Base-by-base conservation (phyloP, 768 basidiomycete species). In the Leucosporidium yakuticum region DNA sequence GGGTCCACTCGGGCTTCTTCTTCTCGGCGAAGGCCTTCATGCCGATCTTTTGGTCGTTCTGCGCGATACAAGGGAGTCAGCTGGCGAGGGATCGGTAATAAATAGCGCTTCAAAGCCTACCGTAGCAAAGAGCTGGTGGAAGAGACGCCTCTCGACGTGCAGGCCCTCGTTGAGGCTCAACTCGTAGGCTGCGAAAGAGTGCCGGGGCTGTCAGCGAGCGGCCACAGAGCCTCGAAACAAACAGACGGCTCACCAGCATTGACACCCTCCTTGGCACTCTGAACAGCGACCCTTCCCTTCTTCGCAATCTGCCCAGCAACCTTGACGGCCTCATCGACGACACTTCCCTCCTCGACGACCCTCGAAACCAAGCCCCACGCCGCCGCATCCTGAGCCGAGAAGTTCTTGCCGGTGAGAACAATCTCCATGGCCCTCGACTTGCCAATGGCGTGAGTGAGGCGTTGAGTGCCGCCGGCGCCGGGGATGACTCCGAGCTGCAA, bases 21-120 rank as follows among this genome's bases (percentile, higher is more conserved):
- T 97, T 99, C 80, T 96, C 90, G 15, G 87, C 86, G 75, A 99
- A 98, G 27, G 95, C 95, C 29, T 82, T 78, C 95, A 98, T 99
- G 25, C 95, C 94, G 29, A 70, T 70, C 58, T 76, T 76, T 65
- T 76, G 76, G 51, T 76, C 76, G 53, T 73, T 69, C 73, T 74
- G 62, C 27, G 6, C 21, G n/a, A n/a, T 29, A 21, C 19, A 34
- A 5, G 29, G 8, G 34, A 12, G 36, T 27, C 27, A 51, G 11
- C 29, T 1, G 34, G 27, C 21, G 20, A 11, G 29, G 7, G 27
- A 29, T n/a, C n/a, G n/a, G 21, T 39, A 47, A 20, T 17, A 4
- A 9, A 31, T 21, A 50, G 15, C 7, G 2, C 5, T 15, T 2
- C 21, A 15, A 4, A 59, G 50, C 50, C 44, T 29, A 61, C 85